phyloP scores from a whole-genome alignment of 2,329 filamentous ascomycete genomes.

The Sarocladium brachiariae region DNA sequence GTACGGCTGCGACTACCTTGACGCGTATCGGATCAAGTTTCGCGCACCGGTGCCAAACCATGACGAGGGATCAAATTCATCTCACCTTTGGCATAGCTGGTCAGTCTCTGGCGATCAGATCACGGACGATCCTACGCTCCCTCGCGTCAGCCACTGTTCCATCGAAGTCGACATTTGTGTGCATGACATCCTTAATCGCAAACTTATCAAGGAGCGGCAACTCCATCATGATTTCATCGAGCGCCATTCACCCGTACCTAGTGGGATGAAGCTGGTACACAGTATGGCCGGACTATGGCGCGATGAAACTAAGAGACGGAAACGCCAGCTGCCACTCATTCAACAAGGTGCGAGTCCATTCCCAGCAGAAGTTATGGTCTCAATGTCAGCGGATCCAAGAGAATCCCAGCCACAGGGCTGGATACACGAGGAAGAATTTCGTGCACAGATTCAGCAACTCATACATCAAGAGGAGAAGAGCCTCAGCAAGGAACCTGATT shows the following conservation, averaged over 20 bases:
- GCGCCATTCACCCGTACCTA: constrained; percentile 52
- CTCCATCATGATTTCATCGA: constrained; percentile 88
- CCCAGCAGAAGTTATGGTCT: constrained; percentile 70
- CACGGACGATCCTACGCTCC: constrained; percentile 54
- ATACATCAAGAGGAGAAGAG: constrained; percentile 53
- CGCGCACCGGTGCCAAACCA: constrained; percentile 67
- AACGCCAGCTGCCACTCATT: constrained; percentile 56
- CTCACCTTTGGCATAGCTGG: constrained; percentile 73
- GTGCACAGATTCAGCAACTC: constrained; percentile 55
- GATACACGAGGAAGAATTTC: constrained; percentile 87
- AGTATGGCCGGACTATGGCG: constrained; percentile 94
- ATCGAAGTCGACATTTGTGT: constrained; percentile 87
- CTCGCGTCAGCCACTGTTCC: constrained; percentile 78
- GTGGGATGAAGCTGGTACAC: constrained; percentile 75
- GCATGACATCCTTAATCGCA: constrained; percentile 79
- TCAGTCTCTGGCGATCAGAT: constrained; percentile 49
- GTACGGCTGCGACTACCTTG: constrained; percentile 85
- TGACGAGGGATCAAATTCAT: constrained; percentile 49
- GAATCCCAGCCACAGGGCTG: constrained; percentile 69
- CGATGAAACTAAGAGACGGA: constrained; percentile 77
- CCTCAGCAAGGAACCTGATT: constrained; percentile 37
- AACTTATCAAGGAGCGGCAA: constrained; percentile 64
- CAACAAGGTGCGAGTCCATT: constrained; percentile 69
- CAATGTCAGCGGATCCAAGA: constrained; percentile 80
- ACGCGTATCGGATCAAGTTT: constrained; percentile 64